A percentile compares a stretch with the other conserved stretches of the same genome.
These are phyloP conservation scores for Sphagnum fallax DNA, from an alignment of 228 moss, liverwort and hornwort genomes.

Conservation along the genomic window DNA sequence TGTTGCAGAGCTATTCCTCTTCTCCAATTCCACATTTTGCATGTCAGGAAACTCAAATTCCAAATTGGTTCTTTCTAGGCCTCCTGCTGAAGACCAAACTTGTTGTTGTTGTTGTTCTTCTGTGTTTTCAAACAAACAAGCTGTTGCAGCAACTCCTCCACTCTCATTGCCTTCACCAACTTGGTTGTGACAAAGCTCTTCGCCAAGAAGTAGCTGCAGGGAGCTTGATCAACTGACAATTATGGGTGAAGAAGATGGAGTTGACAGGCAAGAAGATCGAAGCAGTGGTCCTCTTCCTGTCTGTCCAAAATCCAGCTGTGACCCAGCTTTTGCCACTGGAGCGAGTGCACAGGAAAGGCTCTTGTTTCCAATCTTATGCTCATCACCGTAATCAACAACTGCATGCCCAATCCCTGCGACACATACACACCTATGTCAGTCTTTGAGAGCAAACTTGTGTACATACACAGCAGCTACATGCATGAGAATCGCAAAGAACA, in stretches of 20 bases:
- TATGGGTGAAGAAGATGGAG: conserved; percentile 57
- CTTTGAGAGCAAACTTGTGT: no score
- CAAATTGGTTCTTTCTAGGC: conserved; percentile 65
- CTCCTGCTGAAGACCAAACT: conserved; percentile 18
- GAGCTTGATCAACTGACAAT: conserved; percentile 55
- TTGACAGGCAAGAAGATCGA: conserved; percentile 50
- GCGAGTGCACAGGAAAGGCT: conserved; percentile 46
- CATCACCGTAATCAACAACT: no score
- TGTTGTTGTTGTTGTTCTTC: conserved; percentile 2
- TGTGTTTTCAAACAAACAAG: conserved; percentile 54
- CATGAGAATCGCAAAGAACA: no score
- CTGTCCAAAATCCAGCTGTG: conserved; percentile 40
- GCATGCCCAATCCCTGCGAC: no score
- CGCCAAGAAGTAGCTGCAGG: conserved; percentile 49
- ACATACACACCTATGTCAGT: no score
- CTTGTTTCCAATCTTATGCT: conserved; percentile 38
- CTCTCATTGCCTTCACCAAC: conserved; percentile 27
- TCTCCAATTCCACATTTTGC: conserved; percentile 30
- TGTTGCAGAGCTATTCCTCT: conserved; percentile 19
- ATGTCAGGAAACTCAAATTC: conserved; percentile 46
- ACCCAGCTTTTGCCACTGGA: conserved; percentile 40
- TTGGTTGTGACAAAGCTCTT: conserved; percentile 46
- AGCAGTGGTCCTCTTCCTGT: conserved; percentile 49
- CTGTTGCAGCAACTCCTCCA: conserved; percentile 18
- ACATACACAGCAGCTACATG: no score